Evolutionary conservation across 1,284 basidiomycete genomes (phyloP), one percentile per base, ranked within the genome.

Genomic region (Coriolopsis trogii): DNA sequence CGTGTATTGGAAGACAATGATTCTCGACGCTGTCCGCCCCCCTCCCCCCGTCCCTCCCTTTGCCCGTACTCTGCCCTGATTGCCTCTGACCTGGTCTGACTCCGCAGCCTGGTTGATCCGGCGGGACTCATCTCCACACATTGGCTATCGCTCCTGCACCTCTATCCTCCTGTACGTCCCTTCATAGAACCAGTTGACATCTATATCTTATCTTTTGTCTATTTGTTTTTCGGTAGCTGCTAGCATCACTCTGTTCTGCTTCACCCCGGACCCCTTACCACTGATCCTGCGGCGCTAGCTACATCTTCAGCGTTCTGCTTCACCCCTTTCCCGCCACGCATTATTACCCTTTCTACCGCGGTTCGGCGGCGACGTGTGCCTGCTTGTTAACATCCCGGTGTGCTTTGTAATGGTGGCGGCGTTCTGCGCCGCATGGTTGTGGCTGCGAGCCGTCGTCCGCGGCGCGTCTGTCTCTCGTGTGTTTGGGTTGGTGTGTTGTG

Each of bases 21-120:
- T n/a, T 28, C 39, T 47, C 46, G 46, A 51, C 37, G 42, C 51
- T 38, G 46, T 43, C 45, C 41, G 28, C 29, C 47, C 30, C 44
- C 20, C 4, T 36, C 39, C 36, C 47, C 30, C 44, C n/a, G n/a
- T 39, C 29, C 44, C 26, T 41, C 44, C 41, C 31, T 29, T 26
- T 47, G 13, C 24, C 40, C 33, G 30, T 31, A 40, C 39, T 15
- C 36, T 30, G 21, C 36, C 46, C 40, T 44, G 52, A 63, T 55
- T 45, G 57, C 55, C 51, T 45, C 56, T 56, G 54, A 55, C 53
- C 50, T 57, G 55, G 57, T 55, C 46, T 61, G 51, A 51, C 34
- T 59, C 55, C 55, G 39, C 52, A 45, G 56, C 56, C 59, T 59
- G 60, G 63, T 64, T 59, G 59, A 62, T 39, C 60, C 58, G 52